These are phyloP conservation scores for Rhinocladiella mackenziei DNA, from an alignment of 2,329 filamentous ascomycete genomes.

Conservation along the genomic window DNA sequence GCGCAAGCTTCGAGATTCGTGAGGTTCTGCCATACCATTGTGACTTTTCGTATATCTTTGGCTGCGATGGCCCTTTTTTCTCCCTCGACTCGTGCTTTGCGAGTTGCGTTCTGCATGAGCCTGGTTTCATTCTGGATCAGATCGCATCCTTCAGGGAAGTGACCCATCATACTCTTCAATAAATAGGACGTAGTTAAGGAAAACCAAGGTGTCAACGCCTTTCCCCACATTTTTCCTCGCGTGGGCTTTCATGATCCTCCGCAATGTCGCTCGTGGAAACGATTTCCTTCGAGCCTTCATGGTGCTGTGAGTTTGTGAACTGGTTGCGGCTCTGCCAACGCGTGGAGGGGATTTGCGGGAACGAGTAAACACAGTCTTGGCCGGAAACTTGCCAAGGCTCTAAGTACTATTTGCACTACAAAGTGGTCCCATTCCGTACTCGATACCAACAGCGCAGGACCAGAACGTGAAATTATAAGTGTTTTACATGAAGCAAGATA, in stretches of 20 bases:
- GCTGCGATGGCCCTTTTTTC: slow-evolving; percentile 72
- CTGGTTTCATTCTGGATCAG: slow-evolving; percentile 42
- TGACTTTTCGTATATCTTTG: slow-evolving; percentile 71
- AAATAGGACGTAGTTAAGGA: slow-evolving; percentile 78
- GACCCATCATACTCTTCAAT: slow-evolving; percentile 56
- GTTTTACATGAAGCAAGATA: too few relatives aligned
- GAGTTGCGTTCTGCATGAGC: slow-evolving; percentile 73
- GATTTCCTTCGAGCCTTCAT: slow-evolving; percentile 67
- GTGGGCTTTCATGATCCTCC: slow-evolving; percentile 87
- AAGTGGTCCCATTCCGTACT: too few relatives aligned
- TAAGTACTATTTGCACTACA: too few relatives aligned
- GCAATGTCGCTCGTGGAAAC: slow-evolving; percentile 79
- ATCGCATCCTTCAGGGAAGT: not conserved
- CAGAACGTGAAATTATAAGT: too few relatives aligned
- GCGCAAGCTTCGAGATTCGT: not conserved
- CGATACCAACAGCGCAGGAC: too few relatives aligned
- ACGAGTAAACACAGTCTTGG: too few relatives aligned
- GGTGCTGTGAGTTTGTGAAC: not conserved
- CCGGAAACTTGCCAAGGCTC: too few relatives aligned
- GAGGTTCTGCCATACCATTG: slow-evolving; percentile 54
- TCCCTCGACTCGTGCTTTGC: slow-evolving; percentile 68
- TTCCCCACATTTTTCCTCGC: slow-evolving; percentile 75
- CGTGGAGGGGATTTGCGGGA: too few relatives aligned
- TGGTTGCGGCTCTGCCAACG: too few relatives aligned
- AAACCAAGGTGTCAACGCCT: slow-evolving; percentile 82